Conservation (phyloP, 2,329 filamentous ascomycete genomes). For the Bipolaris oryzae region DNA sequence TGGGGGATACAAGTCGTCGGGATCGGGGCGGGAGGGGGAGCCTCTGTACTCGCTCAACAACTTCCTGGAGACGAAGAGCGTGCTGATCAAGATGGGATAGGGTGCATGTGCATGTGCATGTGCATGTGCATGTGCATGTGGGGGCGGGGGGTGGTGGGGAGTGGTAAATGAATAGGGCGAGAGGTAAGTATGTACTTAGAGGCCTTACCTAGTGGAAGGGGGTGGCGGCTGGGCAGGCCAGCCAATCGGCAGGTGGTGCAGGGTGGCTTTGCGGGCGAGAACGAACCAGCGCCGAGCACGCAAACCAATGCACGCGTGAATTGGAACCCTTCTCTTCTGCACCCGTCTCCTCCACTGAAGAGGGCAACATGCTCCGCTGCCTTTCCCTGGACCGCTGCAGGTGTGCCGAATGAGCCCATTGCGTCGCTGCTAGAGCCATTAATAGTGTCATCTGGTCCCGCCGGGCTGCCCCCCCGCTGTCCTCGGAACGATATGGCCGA, state of each 20-base stretch:
- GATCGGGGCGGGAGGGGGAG: slow-evolving; percentile 45
- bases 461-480: slow-evolving; percentile 8
- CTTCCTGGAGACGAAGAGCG: slow-evolving; percentile 45
- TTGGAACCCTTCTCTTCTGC: slow-evolving; percentile 14
- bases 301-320: slow-evolving; percentile 17
- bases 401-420: slow-evolving; percentile 30
- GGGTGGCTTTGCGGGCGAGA: slow-evolving; percentile 10
- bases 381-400: slow-evolving; percentile 19
- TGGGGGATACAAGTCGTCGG: slow-evolving; percentile 50
- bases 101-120: too few relatives aligned
- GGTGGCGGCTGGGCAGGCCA: slow-evolving; percentile 5
- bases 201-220: too few relatives aligned
- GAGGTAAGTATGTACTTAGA: too few relatives aligned
- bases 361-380: slow-evolving; percentile 17
- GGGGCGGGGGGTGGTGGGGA: too few relatives aligned
- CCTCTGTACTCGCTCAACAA: slow-evolving; percentile 39
- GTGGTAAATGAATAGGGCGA: too few relatives aligned
- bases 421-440: slow-evolving; percentile 7
- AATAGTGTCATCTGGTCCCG: slow-evolving; percentile 11
- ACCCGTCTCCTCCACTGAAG: slow-evolving; percentile 13
- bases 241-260: slow-evolving; percentile 21
- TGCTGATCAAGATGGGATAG: slow-evolving; percentile 37
- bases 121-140: too few relatives aligned
- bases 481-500: slow-evolving; percentile 36
- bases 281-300: slow-evolving; percentile 8